Evolutionary conservation across 2,329 filamentous ascomycete genomes (phyloP).

Genomic region (Chrysoporthe cubensis): DNA sequence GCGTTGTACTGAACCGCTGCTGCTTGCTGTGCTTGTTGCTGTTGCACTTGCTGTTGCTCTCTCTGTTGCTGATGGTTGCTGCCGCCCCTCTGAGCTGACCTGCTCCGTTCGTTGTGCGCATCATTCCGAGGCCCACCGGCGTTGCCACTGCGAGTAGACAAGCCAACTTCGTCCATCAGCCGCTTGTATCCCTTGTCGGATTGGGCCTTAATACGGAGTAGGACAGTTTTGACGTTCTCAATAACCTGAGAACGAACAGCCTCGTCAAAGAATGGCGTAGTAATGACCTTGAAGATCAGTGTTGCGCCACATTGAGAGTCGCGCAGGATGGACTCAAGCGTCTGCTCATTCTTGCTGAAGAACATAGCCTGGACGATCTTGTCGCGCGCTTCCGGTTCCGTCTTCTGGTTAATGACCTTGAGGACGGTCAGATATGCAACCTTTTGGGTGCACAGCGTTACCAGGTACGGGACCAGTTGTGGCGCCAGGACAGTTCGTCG

Average conservation of each 20-base stretch:
- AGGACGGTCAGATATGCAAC: conserved; percentile 96
- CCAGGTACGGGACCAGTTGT: conserved; percentile 86
- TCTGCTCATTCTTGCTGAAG: conserved; percentile 84
- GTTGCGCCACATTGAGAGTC: conserved; percentile 93
- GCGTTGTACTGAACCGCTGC: conserved; percentile 40
- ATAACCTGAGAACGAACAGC: conserved; percentile 84
- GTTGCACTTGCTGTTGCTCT: conserved; percentile 38
- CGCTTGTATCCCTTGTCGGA: conserved; percentile 97
- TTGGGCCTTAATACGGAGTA: conserved; percentile 88
- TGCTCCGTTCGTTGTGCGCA: conserved; percentile 55
- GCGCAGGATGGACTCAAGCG: conserved; percentile 85
- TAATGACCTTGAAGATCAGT: conserved; percentile 97
- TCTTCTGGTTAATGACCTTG: conserved; percentile 98
- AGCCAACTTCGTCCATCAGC: conserved; percentile 95
- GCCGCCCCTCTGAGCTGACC: conserved; percentile 60
- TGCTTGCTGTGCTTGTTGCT: conserved; percentile 34
- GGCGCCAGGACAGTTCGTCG: conserved; percentile 91
- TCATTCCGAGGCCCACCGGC: conserved; percentile 50
- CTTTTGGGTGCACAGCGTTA: conserved; percentile 97
- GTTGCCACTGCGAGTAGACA: conserved; percentile 67
- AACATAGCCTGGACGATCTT: conserved; percentile 89
- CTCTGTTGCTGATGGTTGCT: conserved; percentile 46
- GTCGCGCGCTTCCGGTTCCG: conserved; percentile 89
- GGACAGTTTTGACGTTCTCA: conserved; percentile 87
- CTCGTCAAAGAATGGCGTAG: conserved; percentile 96